Evolutionary conservation across 345 rosid genomes (phyloP).

Genomic region (Reutealis trisperma): DNA sequence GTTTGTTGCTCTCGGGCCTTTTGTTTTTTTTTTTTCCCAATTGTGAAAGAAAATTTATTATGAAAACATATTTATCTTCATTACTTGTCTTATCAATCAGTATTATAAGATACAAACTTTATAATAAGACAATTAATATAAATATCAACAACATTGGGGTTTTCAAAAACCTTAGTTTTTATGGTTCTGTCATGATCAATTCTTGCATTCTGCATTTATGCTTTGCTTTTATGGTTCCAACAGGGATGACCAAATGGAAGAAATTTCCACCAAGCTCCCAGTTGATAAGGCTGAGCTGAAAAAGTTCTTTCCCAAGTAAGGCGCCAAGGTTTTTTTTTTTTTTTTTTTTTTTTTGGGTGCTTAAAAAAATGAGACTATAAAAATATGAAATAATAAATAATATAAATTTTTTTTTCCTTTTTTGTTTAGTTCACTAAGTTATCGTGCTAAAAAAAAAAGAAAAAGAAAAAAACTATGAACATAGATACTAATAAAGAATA

Average conservation of each 20-base stretch:
- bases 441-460: no score
- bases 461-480: neutral
- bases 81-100: no score
- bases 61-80: no score
- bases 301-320: constrained; percentile 74
- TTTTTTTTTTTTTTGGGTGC: neutral
- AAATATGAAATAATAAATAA: no score
- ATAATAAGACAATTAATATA: no score
- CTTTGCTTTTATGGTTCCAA: constrained; percentile 14
- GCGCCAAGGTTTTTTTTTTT: neutral
- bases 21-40: no score
- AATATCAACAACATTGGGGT: neutral
- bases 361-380: no score
- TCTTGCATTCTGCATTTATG: neutral
- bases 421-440: neutral
- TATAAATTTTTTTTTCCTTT: neutral
- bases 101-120: no score
- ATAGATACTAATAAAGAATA: no score
- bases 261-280: constrained; percentile 75
- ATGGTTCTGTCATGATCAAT: neutral
- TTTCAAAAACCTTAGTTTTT: neutral
- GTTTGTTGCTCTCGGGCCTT: no score
- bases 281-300: constrained; percentile 67
- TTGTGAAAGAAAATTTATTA: no score
- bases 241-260: constrained; percentile 76